These are phyloP conservation scores for Fistulifera pelliculosa DNA, from an alignment of 108 stramenopile genomes.

Conservation along the genomic window DNA sequence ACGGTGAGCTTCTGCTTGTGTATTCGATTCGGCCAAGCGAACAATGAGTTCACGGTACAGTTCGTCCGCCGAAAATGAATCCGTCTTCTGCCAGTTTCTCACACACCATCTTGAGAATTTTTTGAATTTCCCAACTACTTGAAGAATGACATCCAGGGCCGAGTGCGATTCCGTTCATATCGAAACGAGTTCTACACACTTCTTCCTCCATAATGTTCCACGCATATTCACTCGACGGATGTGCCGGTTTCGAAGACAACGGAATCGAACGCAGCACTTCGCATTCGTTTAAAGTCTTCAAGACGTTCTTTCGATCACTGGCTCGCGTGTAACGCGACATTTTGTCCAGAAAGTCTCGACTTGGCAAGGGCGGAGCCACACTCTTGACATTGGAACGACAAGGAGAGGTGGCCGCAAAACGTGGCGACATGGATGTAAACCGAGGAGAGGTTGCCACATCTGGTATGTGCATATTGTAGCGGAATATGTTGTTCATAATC, in stretches of 20 bases:
- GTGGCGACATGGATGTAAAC: too few relatives aligned
- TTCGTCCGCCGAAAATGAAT: neutral
- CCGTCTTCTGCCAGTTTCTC: too few relatives aligned
- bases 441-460: too few relatives aligned
- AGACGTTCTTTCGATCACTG: conserved; percentile 36
- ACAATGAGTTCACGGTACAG: conserved; percentile 25
- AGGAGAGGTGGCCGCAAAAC: too few relatives aligned
- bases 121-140: too few relatives aligned
- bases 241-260: conserved; percentile 16
- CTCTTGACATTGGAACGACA: too few relatives aligned
- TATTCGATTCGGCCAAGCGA: conserved; percentile 19
- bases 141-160: conserved; percentile 10
- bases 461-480: too few relatives aligned
- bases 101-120: too few relatives aligned
- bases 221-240: neutral
- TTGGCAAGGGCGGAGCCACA: too few relatives aligned
- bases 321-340: conserved; percentile 24
- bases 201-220: conserved; percentile 39
- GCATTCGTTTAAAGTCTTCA: conserved; percentile 26
- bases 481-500: too few relatives aligned
- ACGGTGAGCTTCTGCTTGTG: conserved; percentile 23
- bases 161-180: conserved; percentile 47
- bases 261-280: conserved; percentile 10
- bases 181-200: conserved; percentile 25
- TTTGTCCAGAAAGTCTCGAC: too few relatives aligned